Percentiles rank a stretch among this genome's conserved stretches.
These are phyloP conservation scores for Dipteronia dyeriana DNA, from an alignment of 345 rosid genomes.

Conservation along the genomic window DNA sequence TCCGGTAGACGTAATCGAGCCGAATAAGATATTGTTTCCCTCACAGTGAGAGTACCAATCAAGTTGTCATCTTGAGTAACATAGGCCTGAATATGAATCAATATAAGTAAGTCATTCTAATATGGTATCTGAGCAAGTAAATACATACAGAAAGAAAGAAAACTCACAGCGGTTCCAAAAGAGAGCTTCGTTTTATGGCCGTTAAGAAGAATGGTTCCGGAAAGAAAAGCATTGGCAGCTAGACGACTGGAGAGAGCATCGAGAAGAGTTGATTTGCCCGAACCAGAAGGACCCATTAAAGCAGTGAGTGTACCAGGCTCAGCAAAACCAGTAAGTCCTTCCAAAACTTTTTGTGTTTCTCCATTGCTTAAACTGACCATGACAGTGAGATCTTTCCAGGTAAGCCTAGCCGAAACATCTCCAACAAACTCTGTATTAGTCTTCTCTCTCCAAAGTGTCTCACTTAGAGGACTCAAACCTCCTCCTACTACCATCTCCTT, in stretches of 20 bases:
- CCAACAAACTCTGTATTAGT: constrained; percentile 57
- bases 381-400: constrained; percentile 93
- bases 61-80: constrained; percentile 98
- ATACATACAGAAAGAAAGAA: not conserved
- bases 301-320: constrained; percentile 87
- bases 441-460: constrained; percentile 72
- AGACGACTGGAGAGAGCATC: constrained; percentile 88
- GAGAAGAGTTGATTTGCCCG: constrained; percentile 91
- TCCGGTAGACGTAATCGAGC: constrained; percentile 91
- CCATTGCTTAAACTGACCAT: constrained; percentile 70
- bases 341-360: constrained; percentile 72
- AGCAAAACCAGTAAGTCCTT: constrained; percentile 84
- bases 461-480: constrained; percentile 83
- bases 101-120: no score
- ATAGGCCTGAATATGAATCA: constrained; percentile 54
- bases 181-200: constrained; percentile 94
- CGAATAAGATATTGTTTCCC: constrained; percentile 88
- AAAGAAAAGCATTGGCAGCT: constrained; percentile 87
- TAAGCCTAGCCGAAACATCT: constrained; percentile 83
- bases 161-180: constrained; percentile 89
- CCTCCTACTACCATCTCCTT: constrained; percentile 37
- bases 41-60: constrained; percentile 88
- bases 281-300: constrained; percentile 96
- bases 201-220: constrained; percentile 83
- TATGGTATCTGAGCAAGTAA: no score